Evolutionary conservation across 2,329 filamentous ascomycete genomes (phyloP).

Genomic region (Colletotrichum eleusines): DNA sequence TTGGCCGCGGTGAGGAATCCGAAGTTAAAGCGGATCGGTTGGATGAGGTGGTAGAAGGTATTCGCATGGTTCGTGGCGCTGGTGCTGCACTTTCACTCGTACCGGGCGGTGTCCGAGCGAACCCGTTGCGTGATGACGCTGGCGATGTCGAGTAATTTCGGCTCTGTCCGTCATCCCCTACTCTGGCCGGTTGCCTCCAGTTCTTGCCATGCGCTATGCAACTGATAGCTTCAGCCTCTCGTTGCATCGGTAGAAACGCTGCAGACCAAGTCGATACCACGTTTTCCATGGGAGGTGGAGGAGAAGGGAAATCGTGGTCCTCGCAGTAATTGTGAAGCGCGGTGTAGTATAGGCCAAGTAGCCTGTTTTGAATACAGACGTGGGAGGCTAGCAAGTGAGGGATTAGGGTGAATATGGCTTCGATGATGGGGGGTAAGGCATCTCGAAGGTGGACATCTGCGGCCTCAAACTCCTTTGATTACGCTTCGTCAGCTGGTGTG

Average conservation of each 20-base stretch:
- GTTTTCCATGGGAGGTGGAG: constrained; percentile 78
- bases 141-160: constrained; percentile 46
- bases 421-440: constrained; percentile 78
- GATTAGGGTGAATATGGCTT: constrained; percentile 78
- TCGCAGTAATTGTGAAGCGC: constrained; percentile 79
- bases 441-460: constrained; percentile 81
- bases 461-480: constrained; percentile 73
- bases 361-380: constrained; percentile 80
- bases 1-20: constrained; percentile 46
- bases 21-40: constrained; percentile 21
- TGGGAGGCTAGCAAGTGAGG: constrained; percentile 78
- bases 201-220: constrained; percentile 77
- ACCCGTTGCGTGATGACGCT: constrained; percentile 49
- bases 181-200: constrained; percentile 59
- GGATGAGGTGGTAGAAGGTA: constrained; percentile 53
- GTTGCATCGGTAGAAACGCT: constrained; percentile 72
- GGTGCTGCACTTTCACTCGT: constrained; percentile 48
- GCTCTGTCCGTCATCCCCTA: constrained; percentile 50
- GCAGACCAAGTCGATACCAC: constrained; percentile 76
- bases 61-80: constrained; percentile 52
- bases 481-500: constrained; percentile 3
- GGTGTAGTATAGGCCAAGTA: constrained; percentile 84
- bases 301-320: constrained; percentile 76
- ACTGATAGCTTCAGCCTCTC: constrained; percentile 74
- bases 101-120: constrained; percentile 56